Conservation (phyloP, 2,329 filamentous ascomycete genomes). For the Aplosporella prunicola region DNA sequence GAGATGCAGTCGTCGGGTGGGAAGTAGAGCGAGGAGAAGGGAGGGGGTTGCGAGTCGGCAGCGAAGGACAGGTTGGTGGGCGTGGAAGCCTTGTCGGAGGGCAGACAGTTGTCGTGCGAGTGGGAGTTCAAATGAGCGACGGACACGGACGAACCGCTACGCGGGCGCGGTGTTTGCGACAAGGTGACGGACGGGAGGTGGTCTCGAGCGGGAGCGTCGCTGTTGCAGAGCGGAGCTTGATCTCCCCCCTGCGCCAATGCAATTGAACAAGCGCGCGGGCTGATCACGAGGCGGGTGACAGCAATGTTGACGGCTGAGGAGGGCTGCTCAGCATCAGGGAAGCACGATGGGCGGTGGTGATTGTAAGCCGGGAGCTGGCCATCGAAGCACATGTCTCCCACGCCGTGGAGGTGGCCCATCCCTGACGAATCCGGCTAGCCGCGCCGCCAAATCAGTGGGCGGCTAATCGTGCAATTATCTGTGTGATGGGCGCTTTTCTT, state of each 20-base stretch:
- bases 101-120: conserved; percentile 18
- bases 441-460: too few species aligned
- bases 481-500: too few species aligned
- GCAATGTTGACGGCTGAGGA: conserved; percentile 18
- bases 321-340: conserved; percentile 1
- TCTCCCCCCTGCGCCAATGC: conserved; percentile 13
- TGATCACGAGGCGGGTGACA: conserved; percentile 16
- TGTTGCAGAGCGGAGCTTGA: conserved; percentile 9
- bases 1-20: conserved; percentile 36
- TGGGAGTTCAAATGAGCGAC: conserved; percentile 31
- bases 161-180: conserved; percentile 34
- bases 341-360: neutral
- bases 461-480: too few species aligned
- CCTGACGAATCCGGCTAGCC: too few species aligned
- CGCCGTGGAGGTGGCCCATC: too few species aligned
- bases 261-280: conserved; percentile 20
- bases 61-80: conserved; percentile 10
- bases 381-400: too few species aligned
- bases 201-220: conserved; percentile 7
- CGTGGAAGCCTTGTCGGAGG: conserved; percentile 8
- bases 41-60: conserved; percentile 46
- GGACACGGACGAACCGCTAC: conserved; percentile 36
- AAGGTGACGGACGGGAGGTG: conserved; percentile 30
- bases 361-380: neutral
- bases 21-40: conserved; percentile 56